These are phyloP conservation scores for Claviceps capensis DNA, from an alignment of 2,329 filamentous ascomycete species.

Conservation along the genomic window DNA sequence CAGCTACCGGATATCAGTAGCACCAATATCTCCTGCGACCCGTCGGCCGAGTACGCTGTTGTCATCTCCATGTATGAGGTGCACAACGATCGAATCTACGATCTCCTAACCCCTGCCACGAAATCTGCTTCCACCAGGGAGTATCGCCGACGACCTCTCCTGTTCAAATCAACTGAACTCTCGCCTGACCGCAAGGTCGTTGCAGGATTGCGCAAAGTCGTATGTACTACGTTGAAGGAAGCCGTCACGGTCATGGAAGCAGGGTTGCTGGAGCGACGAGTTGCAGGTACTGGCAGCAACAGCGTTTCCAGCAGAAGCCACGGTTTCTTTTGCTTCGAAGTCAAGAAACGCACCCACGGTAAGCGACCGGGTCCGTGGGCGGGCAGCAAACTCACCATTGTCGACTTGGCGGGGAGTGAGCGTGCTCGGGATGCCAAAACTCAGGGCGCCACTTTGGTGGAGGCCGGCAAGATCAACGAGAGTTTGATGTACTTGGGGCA, in stretches of 20 bases:
- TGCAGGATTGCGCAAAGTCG: slow-evolving; percentile 77
- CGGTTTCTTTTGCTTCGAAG: slow-evolving; percentile 89
- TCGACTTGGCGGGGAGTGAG: slow-evolving; percentile 88
- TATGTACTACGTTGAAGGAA: slow-evolving; percentile 70
- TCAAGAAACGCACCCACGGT: slow-evolving; percentile 58
- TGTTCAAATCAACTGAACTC: slow-evolving; percentile 85
- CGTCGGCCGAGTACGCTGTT: slow-evolving; percentile 68
- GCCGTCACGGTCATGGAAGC: slow-evolving; percentile 84
- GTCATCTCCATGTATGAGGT: slow-evolving; percentile 98
- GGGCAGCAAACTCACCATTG: slow-evolving; percentile 70
- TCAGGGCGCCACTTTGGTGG: slow-evolving; percentile 77
- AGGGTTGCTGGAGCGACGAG: slow-evolving; percentile 71
- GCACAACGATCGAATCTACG: slow-evolving; percentile 96
- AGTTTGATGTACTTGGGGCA: slow-evolving; percentile 97
- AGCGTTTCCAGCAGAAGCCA: slow-evolving; percentile 86
- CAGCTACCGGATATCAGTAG: slow-evolving; percentile 61
- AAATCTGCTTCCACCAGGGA: slow-evolving; percentile 53
- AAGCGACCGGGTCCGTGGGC: slow-evolving; percentile 48
- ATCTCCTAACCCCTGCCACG: slow-evolving; percentile 59
- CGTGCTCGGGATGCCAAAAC: slow-evolving; percentile 89
- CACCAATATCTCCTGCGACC: slow-evolving; percentile 44
- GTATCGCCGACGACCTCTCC: slow-evolving; percentile 59
- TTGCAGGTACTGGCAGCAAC: slow-evolving; percentile 85
- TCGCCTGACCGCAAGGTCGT: slow-evolving; percentile 91
- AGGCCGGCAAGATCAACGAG: slow-evolving; percentile 97